Base-by-base conservation (phyloP, 306 rosid genomes). In the Datisca glomerata region DNA sequence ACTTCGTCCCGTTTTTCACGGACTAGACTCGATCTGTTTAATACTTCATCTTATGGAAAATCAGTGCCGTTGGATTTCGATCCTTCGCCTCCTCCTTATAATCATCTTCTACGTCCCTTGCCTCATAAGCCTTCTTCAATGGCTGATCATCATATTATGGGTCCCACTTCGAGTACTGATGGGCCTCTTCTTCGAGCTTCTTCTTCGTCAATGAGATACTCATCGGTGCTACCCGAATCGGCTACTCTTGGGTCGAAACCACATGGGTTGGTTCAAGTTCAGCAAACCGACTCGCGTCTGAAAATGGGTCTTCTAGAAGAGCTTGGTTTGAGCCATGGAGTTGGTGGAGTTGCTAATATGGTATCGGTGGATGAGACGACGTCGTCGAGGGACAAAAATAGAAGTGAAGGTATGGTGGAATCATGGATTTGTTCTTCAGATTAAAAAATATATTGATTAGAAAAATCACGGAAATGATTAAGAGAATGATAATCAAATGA, bases 381-480 rank as follows among this genome's bases (percentile, higher is more conserved):
- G 47, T 24, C 47, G 59, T 24, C 45, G 2, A 60, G 64, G 27
- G 36, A 31, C 9, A 31, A 31, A 31, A 41, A 15, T 54, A 69
- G 95, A 59, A 67, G 57, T 33, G 93, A 75, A 91, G 95, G 93
- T 80, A 91, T 79, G 72, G 70, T 80, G 56, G 94, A 91, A 69
- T 71, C 98, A 21, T 84, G 96, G 94, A 84, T 91, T 75, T 84
- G 91, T 70, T 89, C 98, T 38, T 80, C 98, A 18, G 93, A 89
- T 61, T 81, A 63, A 55, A 23, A 40, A 20, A 3, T 7, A 5
- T 3, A 18, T 10, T 28, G 34, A 32, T 7, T 15, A 47, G 12
- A 20, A 5, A 13, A 53, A 47, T 15, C 24, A 42, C 31, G 32
- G 16, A 18, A 6, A 39, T 25, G 55, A 12, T 59, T 53, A 55